Percentiles rank a stretch among this genome's conserved stretches.
These are phyloP conservation scores for Fusarium equiseti DNA, from an alignment of 2,329 filamentous ascomycete species.

Conservation along the genomic window DNA sequence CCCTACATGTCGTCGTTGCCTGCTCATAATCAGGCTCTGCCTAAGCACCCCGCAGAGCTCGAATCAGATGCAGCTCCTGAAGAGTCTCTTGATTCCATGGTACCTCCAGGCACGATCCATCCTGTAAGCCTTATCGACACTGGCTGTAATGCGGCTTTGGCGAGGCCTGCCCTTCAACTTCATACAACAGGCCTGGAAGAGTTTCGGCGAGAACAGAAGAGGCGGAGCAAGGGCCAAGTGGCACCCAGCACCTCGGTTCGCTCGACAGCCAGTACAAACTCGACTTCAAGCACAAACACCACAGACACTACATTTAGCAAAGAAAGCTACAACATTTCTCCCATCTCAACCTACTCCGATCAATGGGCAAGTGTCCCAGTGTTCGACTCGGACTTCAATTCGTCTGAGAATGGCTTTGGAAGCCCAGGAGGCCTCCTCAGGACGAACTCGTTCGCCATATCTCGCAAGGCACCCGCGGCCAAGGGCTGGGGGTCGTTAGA, in stretches of 20 bases:
- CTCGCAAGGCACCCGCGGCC: slow-evolving; percentile 40
- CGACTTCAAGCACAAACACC: slow-evolving; percentile 53
- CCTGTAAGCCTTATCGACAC: slow-evolving; percentile 44
- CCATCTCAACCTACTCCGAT: slow-evolving; percentile 58
- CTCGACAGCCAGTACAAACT: slow-evolving; percentile 57
- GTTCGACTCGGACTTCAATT: slow-evolving; percentile 59
- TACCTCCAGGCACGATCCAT: slow-evolving; percentile 42
- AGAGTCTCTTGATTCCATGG: slow-evolving; percentile 47
- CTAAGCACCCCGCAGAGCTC: slow-evolving; percentile 44
- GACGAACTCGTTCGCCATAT: slow-evolving; percentile 39
- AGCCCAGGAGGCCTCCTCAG: slow-evolving; percentile 51
- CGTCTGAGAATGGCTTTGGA: slow-evolving; percentile 58
- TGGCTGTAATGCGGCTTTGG: slow-evolving; percentile 28
- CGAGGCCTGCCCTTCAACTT: slow-evolving; percentile 56
- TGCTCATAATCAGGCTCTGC: slow-evolving; percentile 29
- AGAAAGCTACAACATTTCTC: slow-evolving; percentile 60
- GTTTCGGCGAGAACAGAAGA: slow-evolving; percentile 47
- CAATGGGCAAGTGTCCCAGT: slow-evolving; percentile 57
- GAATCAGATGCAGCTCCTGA: slow-evolving; percentile 40
- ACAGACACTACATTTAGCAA: slow-evolving; percentile 56
- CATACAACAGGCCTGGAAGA: slow-evolving; percentile 54
- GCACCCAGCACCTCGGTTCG: slow-evolving; percentile 63
- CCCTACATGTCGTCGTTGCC: slow-evolving; percentile 41
- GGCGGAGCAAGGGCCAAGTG: slow-evolving; percentile 56
- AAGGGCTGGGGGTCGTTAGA: slow-evolving; percentile 43